Conservation (phyloP, 768 basidiomycete genomes). For the Pleurotus citrinopileatus region DNA sequence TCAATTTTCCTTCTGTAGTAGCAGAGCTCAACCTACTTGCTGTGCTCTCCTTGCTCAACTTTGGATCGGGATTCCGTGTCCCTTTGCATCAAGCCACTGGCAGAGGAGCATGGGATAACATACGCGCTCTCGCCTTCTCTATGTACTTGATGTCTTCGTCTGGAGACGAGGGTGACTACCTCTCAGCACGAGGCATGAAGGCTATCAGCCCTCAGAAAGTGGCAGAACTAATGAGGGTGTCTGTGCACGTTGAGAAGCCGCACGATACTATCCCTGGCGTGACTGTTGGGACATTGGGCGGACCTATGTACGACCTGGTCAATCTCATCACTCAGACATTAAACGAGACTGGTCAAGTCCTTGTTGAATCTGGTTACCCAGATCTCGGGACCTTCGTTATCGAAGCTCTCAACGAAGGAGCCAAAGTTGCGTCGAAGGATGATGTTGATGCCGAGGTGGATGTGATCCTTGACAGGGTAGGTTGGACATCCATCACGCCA, state of each 20-base stretch:
- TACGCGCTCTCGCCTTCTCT: slow-evolving; percentile 70
- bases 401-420: slow-evolving; percentile 60
- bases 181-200: slow-evolving; percentile 68
- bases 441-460: slow-evolving; percentile 43
- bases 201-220: slow-evolving; percentile 51
- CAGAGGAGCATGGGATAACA: slow-evolving; percentile 82
- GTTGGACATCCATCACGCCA: slow-evolving; percentile 17
- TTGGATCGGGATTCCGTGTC: slow-evolving; percentile 77
- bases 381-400: slow-evolving; percentile 74
- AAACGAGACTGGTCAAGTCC: slow-evolving; percentile 69
- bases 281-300: slow-evolving; percentile 72
- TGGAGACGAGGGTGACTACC: slow-evolving; percentile 52
- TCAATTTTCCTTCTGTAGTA: slow-evolving; percentile 69
- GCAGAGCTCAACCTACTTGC: slow-evolving; percentile 84
- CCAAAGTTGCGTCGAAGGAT: slow-evolving; percentile 25
- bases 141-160: slow-evolving; percentile 65
- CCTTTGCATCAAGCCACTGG: slow-evolving; percentile 70
- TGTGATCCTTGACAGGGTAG: slow-evolving; percentile 62
- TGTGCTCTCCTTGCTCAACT: slow-evolving; percentile 76
- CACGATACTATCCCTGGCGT: slow-evolving; percentile 71
- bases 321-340: slow-evolving; percentile 58
- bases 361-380: slow-evolving; percentile 58
- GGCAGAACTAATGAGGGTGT: slow-evolving; percentile 71
- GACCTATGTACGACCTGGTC: slow-evolving; percentile 73
- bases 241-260: slow-evolving; percentile 64